Conservation (phyloP, 2,329 filamentous ascomycete species). For the Periconia digitata region DNA sequence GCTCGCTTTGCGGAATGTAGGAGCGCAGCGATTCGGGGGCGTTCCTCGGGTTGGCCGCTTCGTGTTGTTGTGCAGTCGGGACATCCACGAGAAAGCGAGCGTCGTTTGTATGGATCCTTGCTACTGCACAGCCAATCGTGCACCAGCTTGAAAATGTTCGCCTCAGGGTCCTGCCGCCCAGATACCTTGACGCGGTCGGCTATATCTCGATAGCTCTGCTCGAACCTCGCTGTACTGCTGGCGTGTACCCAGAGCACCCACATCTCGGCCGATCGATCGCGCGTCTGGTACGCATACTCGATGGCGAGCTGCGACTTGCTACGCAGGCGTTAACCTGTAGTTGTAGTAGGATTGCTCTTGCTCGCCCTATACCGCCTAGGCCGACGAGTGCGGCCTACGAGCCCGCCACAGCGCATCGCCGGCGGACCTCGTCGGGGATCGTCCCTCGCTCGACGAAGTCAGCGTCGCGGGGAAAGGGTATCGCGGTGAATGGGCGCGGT, state of each 20-base stretch:
- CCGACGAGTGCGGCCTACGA: slow-evolving; percentile 24
- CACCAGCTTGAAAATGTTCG: slow-evolving; percentile 12
- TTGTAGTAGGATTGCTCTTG: not conserved
- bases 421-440: slow-evolving; percentile 17
- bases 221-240: slow-evolving; percentile 14
- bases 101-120: slow-evolving; percentile 12
- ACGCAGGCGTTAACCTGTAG: no score
- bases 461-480: slow-evolving; percentile 23
- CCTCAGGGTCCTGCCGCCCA: slow-evolving; percentile 6
- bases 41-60: not conserved
- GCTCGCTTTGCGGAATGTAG: slow-evolving; percentile 4
- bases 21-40: slow-evolving; percentile 1
- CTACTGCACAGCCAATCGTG: slow-evolving; percentile 10
- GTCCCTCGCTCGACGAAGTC: slow-evolving; percentile 22
- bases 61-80: not conserved
- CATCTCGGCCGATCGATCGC: slow-evolving; percentile 6
- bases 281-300: slow-evolving; percentile 9
- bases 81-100: slow-evolving; percentile 1
- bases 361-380: slow-evolving; percentile 4
- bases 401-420: slow-evolving; percentile 33
- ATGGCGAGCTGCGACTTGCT: slow-evolving; percentile 13
- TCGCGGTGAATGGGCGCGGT: not conserved
- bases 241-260: slow-evolving; percentile 14
- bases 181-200: slow-evolving; percentile 10
- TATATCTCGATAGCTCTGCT: slow-evolving; percentile 12